Base-by-base conservation (phyloP, 1,284 basidiomycete genomes). In the Cryptococcus wingfieldii region DNA sequence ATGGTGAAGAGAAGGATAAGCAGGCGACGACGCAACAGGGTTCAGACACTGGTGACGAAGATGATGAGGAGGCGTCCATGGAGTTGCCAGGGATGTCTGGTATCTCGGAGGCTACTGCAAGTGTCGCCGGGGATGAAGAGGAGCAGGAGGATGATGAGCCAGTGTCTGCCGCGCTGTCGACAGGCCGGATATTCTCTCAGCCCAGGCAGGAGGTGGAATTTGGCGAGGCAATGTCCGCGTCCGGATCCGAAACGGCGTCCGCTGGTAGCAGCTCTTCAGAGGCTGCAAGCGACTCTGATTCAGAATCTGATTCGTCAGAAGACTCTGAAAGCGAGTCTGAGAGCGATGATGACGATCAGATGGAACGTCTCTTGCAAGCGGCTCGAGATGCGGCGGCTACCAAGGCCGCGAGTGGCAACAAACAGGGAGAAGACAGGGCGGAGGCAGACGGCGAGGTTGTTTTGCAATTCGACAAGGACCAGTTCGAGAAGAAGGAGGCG, bases 351-450 rank as follows among this genome's bases (percentile, higher is more conserved):
- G 61, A 66, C 27, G 60, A 54, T 28, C 39, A 43, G 37, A 48
- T 63, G 52, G 60, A 63, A 23, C 47, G 25, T 28, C 53, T 63
- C 0, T 76, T 90, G 13, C 28, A 81, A 82, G 65, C 83, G 79
- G 66, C 87, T 83, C 25, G 80, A 80, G 63, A 74, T 75, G 63
- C 84, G 80, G 74, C 83, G 79, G 44, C 74, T 69, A 44, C 73
- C 70, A 59, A 74, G 64, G 47, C 64, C 61, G 28, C 60, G 53
- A 39, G 54, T 54, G 44, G 60, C 63, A 57, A 44, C 46, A 42
- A 39, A 23, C 50, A 51, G 31, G 52, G 39, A 45, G 27, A 16
- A 51, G 39, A 31, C 34, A 42, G 47, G 34, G 68, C 66, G 56
- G 63, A 50, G 47, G 60, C 34, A 38, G 68, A 77, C 28, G 73